A percentile compares a stretch with the other conserved stretches of the same genome.
phyloP scores from a whole-genome alignment of 495 filamentous ascomycete species.

The Terfezia claveryi region DNA sequence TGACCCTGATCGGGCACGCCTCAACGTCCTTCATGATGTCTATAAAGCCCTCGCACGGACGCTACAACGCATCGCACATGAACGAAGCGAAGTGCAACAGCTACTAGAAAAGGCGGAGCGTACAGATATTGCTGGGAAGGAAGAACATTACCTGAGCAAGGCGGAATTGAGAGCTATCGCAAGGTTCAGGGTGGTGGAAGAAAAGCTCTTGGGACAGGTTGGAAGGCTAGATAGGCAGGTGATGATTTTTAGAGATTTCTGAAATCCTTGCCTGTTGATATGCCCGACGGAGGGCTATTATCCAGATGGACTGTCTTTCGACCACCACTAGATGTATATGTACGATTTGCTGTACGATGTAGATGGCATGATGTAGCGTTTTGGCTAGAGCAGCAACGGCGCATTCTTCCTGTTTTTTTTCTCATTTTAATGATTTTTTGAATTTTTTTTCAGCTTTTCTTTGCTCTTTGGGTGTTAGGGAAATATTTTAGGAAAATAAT shows the following conservation, averaged over 20 bases:
- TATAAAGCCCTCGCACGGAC: constrained; percentile 81
- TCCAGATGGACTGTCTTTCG: too few species aligned
- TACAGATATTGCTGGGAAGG: constrained; percentile 58
- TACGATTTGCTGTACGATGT: too few species aligned
- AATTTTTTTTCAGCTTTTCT: too few species aligned
- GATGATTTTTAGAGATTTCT: constrained; percentile 64
- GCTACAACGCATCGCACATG: constrained; percentile 50
- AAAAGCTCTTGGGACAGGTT: constrained; percentile 52
- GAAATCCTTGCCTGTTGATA: not conserved
- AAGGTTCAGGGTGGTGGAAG: constrained; percentile 49
- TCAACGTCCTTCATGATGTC: constrained; percentile 44
- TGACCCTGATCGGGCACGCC: constrained; percentile 45
- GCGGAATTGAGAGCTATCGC: constrained; percentile 43
- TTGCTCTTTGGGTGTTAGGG: too few species aligned
- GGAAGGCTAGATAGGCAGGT: constrained; percentile 65
- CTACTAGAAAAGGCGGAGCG: constrained; percentile 58
- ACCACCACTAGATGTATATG: too few species aligned
- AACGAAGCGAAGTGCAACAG: constrained; percentile 40
- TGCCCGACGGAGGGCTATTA: too few species aligned
- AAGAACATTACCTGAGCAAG: constrained; percentile 50
- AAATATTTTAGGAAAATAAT: too few species aligned
- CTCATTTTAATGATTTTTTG: too few species aligned
- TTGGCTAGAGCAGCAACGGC: too few species aligned
- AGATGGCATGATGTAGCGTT: too few species aligned
- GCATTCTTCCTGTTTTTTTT: too few species aligned